phyloP scores from a whole-genome alignment of 75 land plant genomes.

The Cupressus sempervirens region DNA sequence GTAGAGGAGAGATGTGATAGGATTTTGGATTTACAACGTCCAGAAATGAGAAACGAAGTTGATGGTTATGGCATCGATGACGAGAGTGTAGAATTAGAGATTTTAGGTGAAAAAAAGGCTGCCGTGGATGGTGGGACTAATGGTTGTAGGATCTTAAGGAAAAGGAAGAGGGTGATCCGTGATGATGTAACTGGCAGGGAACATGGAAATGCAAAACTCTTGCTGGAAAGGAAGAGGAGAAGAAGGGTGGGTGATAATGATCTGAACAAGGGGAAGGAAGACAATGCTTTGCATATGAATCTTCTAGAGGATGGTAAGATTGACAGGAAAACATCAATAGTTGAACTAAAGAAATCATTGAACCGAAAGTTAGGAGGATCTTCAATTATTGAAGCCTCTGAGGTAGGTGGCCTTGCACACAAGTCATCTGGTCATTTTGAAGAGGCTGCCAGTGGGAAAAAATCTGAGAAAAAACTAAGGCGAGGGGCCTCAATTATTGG shows the following conservation, averaged over 20 bases:
- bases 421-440: background rate
- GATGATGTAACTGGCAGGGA: background rate
- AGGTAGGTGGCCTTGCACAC: background rate
- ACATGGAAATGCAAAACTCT: background rate
- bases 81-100: background rate
- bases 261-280: background rate
- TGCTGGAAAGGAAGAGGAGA: constrained; percentile 6
- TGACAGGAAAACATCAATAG: background rate
- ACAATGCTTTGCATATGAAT: background rate
- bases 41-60: background rate
- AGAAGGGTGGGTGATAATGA: background rate
- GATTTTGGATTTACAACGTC: background rate
- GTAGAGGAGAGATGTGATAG: background rate
- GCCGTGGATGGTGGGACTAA: background rate
- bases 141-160: background rate
- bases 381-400: background rate
- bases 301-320: background rate
- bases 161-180: background rate
- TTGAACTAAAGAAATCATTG: background rate
- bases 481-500: background rate
- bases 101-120: background rate
- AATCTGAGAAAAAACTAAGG: background rate
- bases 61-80: background rate
- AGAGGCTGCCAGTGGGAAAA: background rate
- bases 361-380: background rate